Base-by-base conservation (phyloP, 768 basidiomycete genomes). In the Leucocoprinus birnbaumii region DNA sequence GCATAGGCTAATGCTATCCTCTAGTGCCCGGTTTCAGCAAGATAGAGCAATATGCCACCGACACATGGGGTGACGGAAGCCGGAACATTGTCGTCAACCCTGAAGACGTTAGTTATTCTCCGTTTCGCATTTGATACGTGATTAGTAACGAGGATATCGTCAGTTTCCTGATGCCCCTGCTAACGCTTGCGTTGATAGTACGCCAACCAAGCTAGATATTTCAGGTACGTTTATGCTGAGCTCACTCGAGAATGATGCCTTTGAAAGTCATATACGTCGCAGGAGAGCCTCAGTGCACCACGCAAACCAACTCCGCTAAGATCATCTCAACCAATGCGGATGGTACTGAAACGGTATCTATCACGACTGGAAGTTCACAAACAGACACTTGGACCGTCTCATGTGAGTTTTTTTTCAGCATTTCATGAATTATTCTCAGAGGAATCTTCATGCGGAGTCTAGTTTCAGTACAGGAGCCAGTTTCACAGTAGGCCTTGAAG, bases 11-110 rank as follows among this genome's bases (percentile, higher is more conserved):
- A n/a, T n/a, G n/a, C n/a, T n/a, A n/a, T n/a, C n/a, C n/a, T n/a
- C n/a, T n/a, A 59, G 58, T 59, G 43, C 48, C 58, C 19, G 58
- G 53, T 3, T 59, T 53, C 54, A 46, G 26, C 34, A 55, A 56
- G 44, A 21, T 59, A 5, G 54, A 55, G 37, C 31, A 59, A 48
- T 59, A 59, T 24, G 58, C 58, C 10, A 55, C 55, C 11, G 58
- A 59, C 35, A 59, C 54, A 11, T 59, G 51, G 41, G 58, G 58
- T 2, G 54, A 52, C 24, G 58, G 58, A 7, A n/a, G 47, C 10
- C 50, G 51, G 42, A 59, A 54, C 19, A 49, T 59, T 3, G 54
- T 59, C 16, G 51, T 54, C 13, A 59, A 59, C 27, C 58, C 58
- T 13, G 8, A 35, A 18, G 58, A 59, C 2, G 58, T 59, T n/a